Conservation (phyloP, 306 rosid genomes). For the Prinsepia uniflora region DNA sequence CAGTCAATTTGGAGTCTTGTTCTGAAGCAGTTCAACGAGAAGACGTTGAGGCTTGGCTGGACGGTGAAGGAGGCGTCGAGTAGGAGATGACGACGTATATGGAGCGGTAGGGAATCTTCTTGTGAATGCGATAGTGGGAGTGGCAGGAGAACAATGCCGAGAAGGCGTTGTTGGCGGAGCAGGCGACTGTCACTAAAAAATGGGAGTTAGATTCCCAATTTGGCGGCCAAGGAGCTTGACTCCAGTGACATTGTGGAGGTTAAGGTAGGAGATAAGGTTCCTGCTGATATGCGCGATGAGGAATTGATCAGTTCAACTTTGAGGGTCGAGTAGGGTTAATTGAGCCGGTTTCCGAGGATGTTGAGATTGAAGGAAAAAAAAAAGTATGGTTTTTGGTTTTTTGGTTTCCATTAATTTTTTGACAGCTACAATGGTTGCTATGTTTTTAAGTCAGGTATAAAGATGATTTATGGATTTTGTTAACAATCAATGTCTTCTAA, state of each 20-base stretch:
- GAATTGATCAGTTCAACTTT: conserved; percentile 43
- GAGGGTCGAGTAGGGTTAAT: conserved; percentile 47
- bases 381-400: conserved; percentile 33
- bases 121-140: conserved; percentile 49
- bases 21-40: conserved; percentile 72
- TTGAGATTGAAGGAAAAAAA: conserved; percentile 47
- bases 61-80: conserved; percentile 60
- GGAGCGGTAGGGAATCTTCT: conserved; percentile 43
- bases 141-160: conserved; percentile 96
- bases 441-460: background rate
- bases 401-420: background rate
- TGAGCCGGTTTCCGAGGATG: conserved; percentile 40
- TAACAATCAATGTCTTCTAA: background rate
- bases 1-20: conserved; percentile 63
- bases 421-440: background rate
- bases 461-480: background rate
- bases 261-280: conserved; percentile 47
- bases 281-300: conserved; percentile 50
- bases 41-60: conserved; percentile 65
- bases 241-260: conserved; percentile 62
- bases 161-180: conserved; percentile 82
- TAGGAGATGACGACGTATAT: conserved; percentile 46
- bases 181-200: conserved; percentile 61
- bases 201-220: conserved; percentile 28
- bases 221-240: conserved; percentile 75